Evolutionary conservation across 169 alveolate genomes (phyloP).

Genomic region (Plasmodium inui): DNA sequence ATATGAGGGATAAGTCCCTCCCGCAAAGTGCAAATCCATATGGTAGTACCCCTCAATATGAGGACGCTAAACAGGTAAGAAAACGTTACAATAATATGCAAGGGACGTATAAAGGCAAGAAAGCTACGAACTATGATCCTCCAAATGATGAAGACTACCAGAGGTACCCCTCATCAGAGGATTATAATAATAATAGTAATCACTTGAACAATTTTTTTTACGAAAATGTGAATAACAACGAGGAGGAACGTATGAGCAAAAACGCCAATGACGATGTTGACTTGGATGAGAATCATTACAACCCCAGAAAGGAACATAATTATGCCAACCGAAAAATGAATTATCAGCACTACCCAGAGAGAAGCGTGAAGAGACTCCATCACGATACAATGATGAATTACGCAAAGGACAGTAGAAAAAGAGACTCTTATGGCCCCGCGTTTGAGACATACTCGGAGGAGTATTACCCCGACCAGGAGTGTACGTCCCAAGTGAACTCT

Average conservation of each 20-base stretch:
- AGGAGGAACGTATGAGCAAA: background rate
- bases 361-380: conserved; percentile 33
- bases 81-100: conserved; percentile 33
- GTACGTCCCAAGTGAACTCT: background rate
- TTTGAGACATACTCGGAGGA: conserved; percentile 20
- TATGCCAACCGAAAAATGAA: conserved; percentile 17
- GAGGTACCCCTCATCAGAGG: conserved; percentile 23
- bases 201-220: background rate
- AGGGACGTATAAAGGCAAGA: conserved; percentile 5
- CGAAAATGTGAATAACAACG: conserved; percentile 26
- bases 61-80: conserved; percentile 6
- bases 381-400: conserved; percentile 18
- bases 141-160: conserved; percentile 23
- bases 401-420: conserved; percentile 25
- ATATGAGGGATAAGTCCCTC: conserved; percentile 16
- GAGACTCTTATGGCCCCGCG: background rate
- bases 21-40: background rate
- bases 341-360: conserved; percentile 20
- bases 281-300: conserved; percentile 30
- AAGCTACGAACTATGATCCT: conserved; percentile 8
- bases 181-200: conserved; percentile 14
- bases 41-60: conserved; percentile 7
- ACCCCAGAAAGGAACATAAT: conserved; percentile 8
- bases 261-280: conserved; percentile 19
- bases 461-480: conserved; percentile 6